Base-by-base conservation (phyloP, 2,329 filamentous ascomycete species). In the Hortaea sp. region DNA sequence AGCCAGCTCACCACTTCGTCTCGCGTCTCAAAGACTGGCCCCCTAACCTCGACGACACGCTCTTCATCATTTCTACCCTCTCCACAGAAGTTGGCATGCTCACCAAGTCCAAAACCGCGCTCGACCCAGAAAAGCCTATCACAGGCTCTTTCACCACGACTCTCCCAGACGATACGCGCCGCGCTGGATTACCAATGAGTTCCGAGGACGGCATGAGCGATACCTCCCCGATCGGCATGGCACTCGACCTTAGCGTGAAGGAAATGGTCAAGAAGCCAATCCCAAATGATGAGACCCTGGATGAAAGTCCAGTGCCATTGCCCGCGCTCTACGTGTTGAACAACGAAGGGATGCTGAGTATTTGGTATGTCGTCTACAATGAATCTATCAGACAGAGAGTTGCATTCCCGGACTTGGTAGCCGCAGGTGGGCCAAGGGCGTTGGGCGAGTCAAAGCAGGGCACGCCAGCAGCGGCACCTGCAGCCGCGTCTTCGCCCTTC, bases 351-450 rank as follows among this genome's bases (percentile, higher is more conserved):
- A 69, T 94, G 7, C 71, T 98, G 11, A 81, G 79, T 40, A 77
- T 81, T 9, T 98, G 90, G 88, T 95, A 90, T 87, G 69, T 97
- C 39, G 77, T 97, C 13, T 95, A 95, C 67, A 79, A 84, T 32
- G 88, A 94, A 38, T 88, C 90, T 1, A 81, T 98, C 50, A 79
- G 82, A 49, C 73, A 82, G 56, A 82, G 82, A 3, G 79, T 78
- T 5, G 77, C 79, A 0, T 97, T 88, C 63, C 77, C 83, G 37
- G 85, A 84, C 4, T 71, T 95, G 52, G 69, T 74, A 37, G 69
- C 67, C 39, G 70, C 69, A 13, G 46, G 48, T 10, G 48, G 48
- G 6, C 50, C 48, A 7, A 41, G 51, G 39, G 7, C 30, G 12
- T 43, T 42, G 44, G 51, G 45, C 11, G 40, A 43, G 12, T 13